Base-by-base conservation (phyloP, 768 basidiomycete genomes). In the Mycena filopes region DNA sequence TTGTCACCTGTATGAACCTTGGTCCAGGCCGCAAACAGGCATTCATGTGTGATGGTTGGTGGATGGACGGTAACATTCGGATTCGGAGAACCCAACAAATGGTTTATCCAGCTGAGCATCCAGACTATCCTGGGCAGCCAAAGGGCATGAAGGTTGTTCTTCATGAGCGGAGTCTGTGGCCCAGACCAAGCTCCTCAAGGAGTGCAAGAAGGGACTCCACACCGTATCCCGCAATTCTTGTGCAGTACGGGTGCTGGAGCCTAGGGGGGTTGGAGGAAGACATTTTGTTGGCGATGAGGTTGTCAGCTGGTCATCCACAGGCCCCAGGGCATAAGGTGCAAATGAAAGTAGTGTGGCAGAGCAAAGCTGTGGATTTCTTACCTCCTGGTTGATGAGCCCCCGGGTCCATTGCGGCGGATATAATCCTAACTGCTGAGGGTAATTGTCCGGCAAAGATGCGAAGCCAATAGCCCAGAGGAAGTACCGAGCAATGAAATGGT, bases 61-160 rank as follows among this genome's bases (percentile, higher is more conserved):
- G 29, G 48, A 23, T 59, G 45, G 28, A 62, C 13, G 60, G 48
- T 50, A 40, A 54, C 2, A 21, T 33, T 13, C 33, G 49, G 29
- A 21, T 33, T 13, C 33, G 49, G 29, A 40, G 66, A 11, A 21
- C 29, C 6, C 70, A 72, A 42, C 31, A 62, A 60, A 76, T 78
- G 76, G 56, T 66, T 12, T 78, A 72, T 54, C 70, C 71, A 1
- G 36, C 48, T 2, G 31, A 73, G 47, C 74, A 79, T 51, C 74
- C 72, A 16, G 58, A 67, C 36, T 53, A 40, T 54, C 67, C 63
- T 21, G 31, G 66, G 0, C 21, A 63, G 42, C 75, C 75, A 3
- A 80, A 80, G 46, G 79, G 79, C 2, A 80, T 80, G 71, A 67
- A 71, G 42, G 48, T 41, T 4, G 57, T 78, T 20, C 70, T 78